phyloP scores from a whole-genome alignment of 345 rosid genomes.

The Eucalyptus curtisii region DNA sequence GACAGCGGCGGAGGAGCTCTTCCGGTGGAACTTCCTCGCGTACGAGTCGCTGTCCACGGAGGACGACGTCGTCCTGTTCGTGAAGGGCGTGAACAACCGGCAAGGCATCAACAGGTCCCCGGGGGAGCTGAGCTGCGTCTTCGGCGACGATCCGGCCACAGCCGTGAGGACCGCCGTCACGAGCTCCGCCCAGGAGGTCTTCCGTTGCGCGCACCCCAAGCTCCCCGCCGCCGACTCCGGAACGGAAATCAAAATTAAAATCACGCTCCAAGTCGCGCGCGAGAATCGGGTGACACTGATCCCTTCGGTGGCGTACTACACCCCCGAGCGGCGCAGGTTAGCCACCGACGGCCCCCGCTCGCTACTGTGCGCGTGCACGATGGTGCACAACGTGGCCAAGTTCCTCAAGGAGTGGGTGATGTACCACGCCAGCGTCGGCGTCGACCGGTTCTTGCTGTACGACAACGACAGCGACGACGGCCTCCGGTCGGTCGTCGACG shows the following conservation, averaged over 20 bases:
- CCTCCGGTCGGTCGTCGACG: constrained; percentile 13
- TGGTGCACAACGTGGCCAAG: constrained; percentile 79
- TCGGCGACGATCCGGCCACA: constrained; percentile 18
- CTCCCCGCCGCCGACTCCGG: neutral
- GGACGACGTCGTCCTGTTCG: constrained; percentile 65
- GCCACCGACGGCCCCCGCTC: neutral
- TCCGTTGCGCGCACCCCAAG: constrained; percentile 57
- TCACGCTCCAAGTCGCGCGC: constrained; percentile 32
- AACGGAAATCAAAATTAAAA: constrained; percentile 5
- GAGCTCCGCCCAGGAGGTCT: constrained; percentile 75
- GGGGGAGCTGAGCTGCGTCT: constrained; percentile 45
- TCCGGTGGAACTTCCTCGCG: constrained; percentile 39
- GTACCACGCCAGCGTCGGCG: constrained; percentile 65
- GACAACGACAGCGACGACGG: constrained; percentile 75
- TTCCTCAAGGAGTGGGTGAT: constrained; percentile 70
- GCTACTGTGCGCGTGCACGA: constrained; percentile 55
- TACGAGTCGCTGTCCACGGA: constrained; percentile 69
- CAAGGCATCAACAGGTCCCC: constrained; percentile 39
- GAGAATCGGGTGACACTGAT: constrained; percentile 4
- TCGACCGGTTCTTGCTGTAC: constrained; percentile 57
- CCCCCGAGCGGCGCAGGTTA: constrained; percentile 12
- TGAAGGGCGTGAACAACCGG: constrained; percentile 60
- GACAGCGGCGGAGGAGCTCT: constrained; percentile 13
- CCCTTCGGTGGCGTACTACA: constrained; percentile 68
- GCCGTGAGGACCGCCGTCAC: constrained; percentile 49